A percentile compares a stretch with the other conserved stretches of the same genome.
These are phyloP conservation scores for Aspergillus pseudotamarii DNA, from an alignment of 2,329 filamentous ascomycete species.

Conservation along the genomic window DNA sequence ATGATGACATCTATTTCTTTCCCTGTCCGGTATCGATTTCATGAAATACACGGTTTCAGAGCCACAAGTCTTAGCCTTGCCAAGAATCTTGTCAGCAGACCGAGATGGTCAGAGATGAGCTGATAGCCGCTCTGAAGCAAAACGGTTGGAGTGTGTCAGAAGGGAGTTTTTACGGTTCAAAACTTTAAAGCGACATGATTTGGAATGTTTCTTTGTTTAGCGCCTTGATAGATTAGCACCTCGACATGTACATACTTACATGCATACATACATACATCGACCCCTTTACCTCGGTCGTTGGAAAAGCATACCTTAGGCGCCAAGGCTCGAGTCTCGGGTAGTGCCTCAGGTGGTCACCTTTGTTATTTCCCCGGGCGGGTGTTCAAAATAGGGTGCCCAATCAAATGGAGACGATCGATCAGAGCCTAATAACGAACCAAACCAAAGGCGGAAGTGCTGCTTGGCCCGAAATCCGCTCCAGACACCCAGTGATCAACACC, in stretches of 20 bases:
- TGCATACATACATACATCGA: neutral
- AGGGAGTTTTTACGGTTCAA: no score
- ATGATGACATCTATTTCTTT: no score
- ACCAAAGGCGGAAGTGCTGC: neutral
- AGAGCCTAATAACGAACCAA: slow-evolving; percentile 1
- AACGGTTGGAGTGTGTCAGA: no score
- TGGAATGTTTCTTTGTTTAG: neutral
- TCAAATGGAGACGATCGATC: slow-evolving; percentile 14
- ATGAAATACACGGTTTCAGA: no score
- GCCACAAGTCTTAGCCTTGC: no score
- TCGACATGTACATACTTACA: neutral
- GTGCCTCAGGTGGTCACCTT: neutral
- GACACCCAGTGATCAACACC: neutral
- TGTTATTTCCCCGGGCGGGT: neutral
- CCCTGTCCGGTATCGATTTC: no score
- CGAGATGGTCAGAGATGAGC: no score
- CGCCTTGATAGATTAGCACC: neutral
- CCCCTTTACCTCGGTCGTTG: neutral
- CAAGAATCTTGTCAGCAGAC: no score
- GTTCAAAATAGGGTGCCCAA: slow-evolving; percentile 9
- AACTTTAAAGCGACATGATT: no score
- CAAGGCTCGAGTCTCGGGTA: neutral
- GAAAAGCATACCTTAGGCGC: neutral
- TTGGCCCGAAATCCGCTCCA: neutral
- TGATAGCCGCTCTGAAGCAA: no score